Evolutionary conservation across 208 protist genomes (phyloP), one percentile per base, ranked within the genome.

Genomic region (Leishmania guyanensis): DNA sequence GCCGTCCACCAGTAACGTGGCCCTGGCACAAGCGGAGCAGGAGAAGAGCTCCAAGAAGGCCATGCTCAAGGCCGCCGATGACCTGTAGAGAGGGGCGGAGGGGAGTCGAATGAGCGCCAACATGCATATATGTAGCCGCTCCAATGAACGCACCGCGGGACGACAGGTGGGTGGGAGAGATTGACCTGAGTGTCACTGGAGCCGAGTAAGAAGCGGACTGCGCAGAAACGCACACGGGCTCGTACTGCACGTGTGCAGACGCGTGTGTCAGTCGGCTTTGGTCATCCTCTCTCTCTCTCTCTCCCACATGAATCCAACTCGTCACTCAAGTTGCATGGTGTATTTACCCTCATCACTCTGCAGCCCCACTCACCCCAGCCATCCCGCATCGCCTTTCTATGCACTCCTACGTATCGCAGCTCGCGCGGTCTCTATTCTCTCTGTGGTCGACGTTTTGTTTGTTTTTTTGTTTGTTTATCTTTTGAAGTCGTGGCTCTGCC

Each of bases 31-130:
- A 22, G 48, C 46, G 36, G n/a, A 62, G 39, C 75, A 64, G 29
- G 69, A 82, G 77, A 75, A 81, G 29, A 56, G 33, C 76, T 68
- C 64, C 74, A 70, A 82, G 64, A 79, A 83, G 79, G 12, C 16
- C 36, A 81, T 53, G 6, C 69, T 54, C 29, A 84, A 33, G 75
- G 68, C 14, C 12, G n/a, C 62, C n/a, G 56, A 80, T 14, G 75
- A 84, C 62, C 17, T 64, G 26, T 39, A 16, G 6, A 26, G 29
- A 10, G 33, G 20, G 66, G 5, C 29, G 9, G 39, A 71, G 22
- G 14, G 5, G 26, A 73, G 54, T 36, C 75, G 69, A 82, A 81
- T 72, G 53, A 50, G 29, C 46, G 64, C 0, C 22, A 76, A 54
- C 17, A 65, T 1, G 29, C 10, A 64, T 43, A 50, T 48, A 53